Base-by-base conservation (phyloP, 805 yeast species). In the Scheffersomyces stipitis region DNA sequence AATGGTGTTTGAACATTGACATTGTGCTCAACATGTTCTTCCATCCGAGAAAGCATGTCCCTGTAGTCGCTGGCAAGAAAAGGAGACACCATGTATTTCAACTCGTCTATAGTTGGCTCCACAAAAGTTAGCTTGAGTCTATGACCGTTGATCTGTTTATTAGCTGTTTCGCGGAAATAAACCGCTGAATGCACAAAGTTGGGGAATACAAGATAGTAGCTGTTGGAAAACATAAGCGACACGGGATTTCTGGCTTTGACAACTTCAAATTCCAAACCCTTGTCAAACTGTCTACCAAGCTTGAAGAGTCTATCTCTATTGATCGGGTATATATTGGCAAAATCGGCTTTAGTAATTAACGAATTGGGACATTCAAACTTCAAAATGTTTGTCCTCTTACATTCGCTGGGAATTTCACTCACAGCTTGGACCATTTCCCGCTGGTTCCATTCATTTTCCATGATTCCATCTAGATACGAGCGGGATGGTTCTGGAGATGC, bases 171-270 rank as follows among this genome's bases (percentile, higher is more conserved):
- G 15, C 65, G 50, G 55, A 64, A 67, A 52, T 73, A 82, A 3
- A 65, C 64, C 15, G 75, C 64, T 0, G 88, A 86, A 14, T 69
- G 72, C 17, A 66, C 62, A 26, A 56, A 51, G 27, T 62, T 56
- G 4, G 64, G 62, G 49, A 83, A 83, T 5, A 77, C 52, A 24
- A 83, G 54, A 51, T 73, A 82, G 52, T 78, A 80, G 4, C 71
- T 66, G 28, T 75, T 73, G 40, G 67, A 58, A 18, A 75, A 69
- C 26, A 58, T 44, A 16, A 83, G 51, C 13, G 62, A 69, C 2
- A 52, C 33, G 0, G 78, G 74, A 42, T 73, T 63, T 35, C 89
- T 54, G 9, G 75, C 75, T 38, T 78, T 71, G 12, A 76, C 61
- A 3, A 73, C 66, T n/a, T 56, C 56, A 34, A 75, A 64, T 18